Base-by-base conservation (phyloP, 2,329 filamentous ascomycete genomes). In the Aspergillus texensis region DNA sequence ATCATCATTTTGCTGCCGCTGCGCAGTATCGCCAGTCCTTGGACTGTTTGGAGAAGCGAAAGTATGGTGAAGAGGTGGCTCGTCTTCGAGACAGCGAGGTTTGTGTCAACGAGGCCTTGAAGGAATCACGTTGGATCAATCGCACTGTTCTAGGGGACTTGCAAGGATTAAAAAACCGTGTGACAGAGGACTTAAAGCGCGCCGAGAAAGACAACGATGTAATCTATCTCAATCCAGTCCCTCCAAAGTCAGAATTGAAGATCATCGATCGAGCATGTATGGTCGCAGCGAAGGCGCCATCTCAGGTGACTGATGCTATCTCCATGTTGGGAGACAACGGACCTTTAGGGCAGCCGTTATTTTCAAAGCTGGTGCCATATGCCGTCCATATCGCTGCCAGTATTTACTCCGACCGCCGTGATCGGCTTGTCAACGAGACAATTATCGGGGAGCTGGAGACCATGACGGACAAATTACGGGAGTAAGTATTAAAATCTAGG, bases 181-280 rank as follows among this genome's bases (percentile, higher is more conserved):
- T 97, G 0, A 86, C 90, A 39, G 94, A 97, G 70, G 93, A 97
- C 68, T 74, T 99, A 68, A 97, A 96, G 79, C 85, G 94, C 54
- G 94, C 94, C 0, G 94, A 98, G 76, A 96, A 92, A 77, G 95
- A 99, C 74, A 99, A 99, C 69, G 94, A 99, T 75, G 84, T 96
- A 70, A 97, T 99, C 19, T 99, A 97, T 75, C 82, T 98, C 3
- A 87, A 89, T 58, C 85, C 91, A 1, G 93, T 98, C 1, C 93
- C 94, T 3, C 88, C 93, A 12, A 97, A 97, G 72, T 88, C 92
- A 4, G 94, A 97, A 73, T 84, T 99, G 52, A 93, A 90, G 76
- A 87, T 89, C 3, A 86, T 99, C 6, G 93, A 96, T 64, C 86
- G 94, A 64, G 94, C 93, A 11, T 92, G 89, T 65, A 97, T 99